Percentiles rank a stretch among this genome's conserved stretches.
phyloP scores from a whole-genome alignment of 228 moss, liverwort and hornwort genomes.

The Sphagnum magellanicum region DNA sequence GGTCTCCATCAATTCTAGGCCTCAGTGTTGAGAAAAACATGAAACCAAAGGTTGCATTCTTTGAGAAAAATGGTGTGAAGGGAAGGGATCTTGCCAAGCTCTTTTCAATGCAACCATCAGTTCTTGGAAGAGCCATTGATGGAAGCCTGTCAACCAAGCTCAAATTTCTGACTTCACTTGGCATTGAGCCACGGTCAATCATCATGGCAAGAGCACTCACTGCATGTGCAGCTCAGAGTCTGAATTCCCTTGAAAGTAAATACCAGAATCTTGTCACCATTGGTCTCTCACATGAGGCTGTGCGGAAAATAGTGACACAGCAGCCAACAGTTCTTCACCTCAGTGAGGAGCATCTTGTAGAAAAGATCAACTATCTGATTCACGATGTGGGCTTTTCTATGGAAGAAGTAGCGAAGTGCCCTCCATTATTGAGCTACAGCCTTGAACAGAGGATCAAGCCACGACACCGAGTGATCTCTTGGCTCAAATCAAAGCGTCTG shows the following conservation, averaged over 20 bases:
- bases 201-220: constrained; percentile 38
- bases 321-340: constrained; percentile 34
- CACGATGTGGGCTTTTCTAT: constrained; percentile 26
- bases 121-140: constrained; percentile 27
- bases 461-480: constrained; percentile 26
- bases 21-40: constrained; percentile 34
- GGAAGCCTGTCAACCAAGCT: constrained; percentile 33
- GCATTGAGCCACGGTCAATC: constrained; percentile 25
- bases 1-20: constrained; percentile 33
- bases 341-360: constrained; percentile 23
- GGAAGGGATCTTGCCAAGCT: constrained; percentile 37
- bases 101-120: constrained; percentile 34
- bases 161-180: constrained; percentile 25
- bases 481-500: constrained; percentile 20
- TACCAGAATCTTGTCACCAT: constrained; percentile 26
- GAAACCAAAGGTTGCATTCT: constrained; percentile 45
- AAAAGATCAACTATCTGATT: constrained; percentile 30
- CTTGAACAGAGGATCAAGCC: constrained; percentile 39
- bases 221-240: constrained; percentile 34
- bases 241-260: constrained; percentile 21
- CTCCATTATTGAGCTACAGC: constrained; percentile 35
- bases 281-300: constrained; percentile 23
- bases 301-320: constrained; percentile 30
- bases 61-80: constrained; percentile 40
- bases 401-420: constrained; percentile 24